A percentile compares a stretch with the other conserved stretches of the same genome.
Conservation (phyloP, 2,329 filamentous ascomycete species). For the Aspergillus pseudoviridinutans region DNA sequence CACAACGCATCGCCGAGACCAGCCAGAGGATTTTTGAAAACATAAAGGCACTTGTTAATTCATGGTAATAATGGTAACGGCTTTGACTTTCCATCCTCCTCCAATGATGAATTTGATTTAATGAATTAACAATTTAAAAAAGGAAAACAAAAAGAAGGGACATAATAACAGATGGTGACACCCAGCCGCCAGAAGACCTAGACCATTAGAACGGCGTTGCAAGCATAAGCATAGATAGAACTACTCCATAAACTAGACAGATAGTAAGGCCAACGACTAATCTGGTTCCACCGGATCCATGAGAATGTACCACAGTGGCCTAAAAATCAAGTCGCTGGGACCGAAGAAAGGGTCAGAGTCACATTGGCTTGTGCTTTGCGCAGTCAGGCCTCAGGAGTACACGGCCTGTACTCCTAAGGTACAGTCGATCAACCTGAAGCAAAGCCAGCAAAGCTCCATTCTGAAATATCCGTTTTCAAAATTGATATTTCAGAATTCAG, state of each 20-base stretch:
- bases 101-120: not conserved
- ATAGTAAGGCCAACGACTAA: conserved; percentile 8
- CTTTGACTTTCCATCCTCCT: not conserved
- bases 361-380: not conserved
- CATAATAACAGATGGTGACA: conserved; percentile 8
- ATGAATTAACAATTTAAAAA: not conserved
- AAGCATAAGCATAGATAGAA: conserved; percentile 7
- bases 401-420: conserved; percentile 1
- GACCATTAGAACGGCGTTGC: conserved; percentile 5
- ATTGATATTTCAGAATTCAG: not conserved
- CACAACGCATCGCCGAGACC: conserved; percentile 6
- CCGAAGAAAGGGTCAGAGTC: not conserved
- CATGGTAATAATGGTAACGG: not conserved
- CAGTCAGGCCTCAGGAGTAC: conserved; percentile 1
- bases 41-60: not conserved
- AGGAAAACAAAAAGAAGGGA: not conserved
- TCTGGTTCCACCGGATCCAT: conserved; percentile 21
- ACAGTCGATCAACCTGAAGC: not conserved
- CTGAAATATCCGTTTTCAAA: not conserved
- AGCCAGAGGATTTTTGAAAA: not conserved
- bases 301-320: conserved; percentile 20
- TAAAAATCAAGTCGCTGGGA: conserved; percentile 8
- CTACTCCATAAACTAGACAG: conserved; percentile 5
- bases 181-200: conserved; percentile 7
- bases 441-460: not conserved